These are phyloP conservation scores for Amorphotheca resinae DNA, from an alignment of 495 filamentous ascomycete genomes.

Conservation along the genomic window DNA sequence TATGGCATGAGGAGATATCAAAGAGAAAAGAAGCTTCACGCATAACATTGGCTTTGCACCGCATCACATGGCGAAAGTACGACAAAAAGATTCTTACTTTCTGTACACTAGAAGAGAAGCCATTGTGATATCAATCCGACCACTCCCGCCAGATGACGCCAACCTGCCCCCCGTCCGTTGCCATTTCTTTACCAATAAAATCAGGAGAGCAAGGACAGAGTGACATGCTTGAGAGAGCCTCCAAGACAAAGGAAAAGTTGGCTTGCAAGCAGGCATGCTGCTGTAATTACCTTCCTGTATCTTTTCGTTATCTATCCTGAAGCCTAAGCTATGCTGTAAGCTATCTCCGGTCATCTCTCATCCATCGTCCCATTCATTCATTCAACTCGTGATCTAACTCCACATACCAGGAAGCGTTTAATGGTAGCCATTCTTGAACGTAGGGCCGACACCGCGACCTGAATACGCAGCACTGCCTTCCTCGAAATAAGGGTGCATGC, in stretches of 20 bases:
- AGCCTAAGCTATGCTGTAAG: slow-evolving; percentile 17
- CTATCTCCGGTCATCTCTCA: slow-evolving; percentile 12
- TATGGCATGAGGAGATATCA: no score
- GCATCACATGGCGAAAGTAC: no score
- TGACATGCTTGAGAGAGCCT: background rate
- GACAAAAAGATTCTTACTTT: no score
- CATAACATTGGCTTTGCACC: no score
- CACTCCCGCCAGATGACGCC: slow-evolving; percentile 9
- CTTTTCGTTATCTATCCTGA: slow-evolving; percentile 10
- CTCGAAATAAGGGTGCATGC: slow-evolving; percentile 85
- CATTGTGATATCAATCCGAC: slow-evolving; percentile 4
- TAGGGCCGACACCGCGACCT: slow-evolving; percentile 22
- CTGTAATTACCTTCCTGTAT: background rate
- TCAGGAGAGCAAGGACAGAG: background rate
- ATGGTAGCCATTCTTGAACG: slow-evolving; percentile 26
- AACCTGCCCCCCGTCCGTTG: slow-evolving; percentile 3
- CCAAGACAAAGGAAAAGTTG: slow-evolving; percentile 1
- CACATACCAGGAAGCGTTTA: slow-evolving; percentile 10
- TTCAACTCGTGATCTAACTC: background rate
- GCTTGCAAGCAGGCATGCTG: background rate
- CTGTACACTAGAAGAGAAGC: slow-evolving; percentile 9
- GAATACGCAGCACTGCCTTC: slow-evolving; percentile 36
- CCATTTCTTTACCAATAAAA: slow-evolving; percentile 3
- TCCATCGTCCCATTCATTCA: slow-evolving; percentile 4
- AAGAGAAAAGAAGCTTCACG: no score